Evolutionary conservation across 192 early-diverging fungal genomes (phyloP).

Genomic region (Thoreauomyces humboldtii): DNA sequence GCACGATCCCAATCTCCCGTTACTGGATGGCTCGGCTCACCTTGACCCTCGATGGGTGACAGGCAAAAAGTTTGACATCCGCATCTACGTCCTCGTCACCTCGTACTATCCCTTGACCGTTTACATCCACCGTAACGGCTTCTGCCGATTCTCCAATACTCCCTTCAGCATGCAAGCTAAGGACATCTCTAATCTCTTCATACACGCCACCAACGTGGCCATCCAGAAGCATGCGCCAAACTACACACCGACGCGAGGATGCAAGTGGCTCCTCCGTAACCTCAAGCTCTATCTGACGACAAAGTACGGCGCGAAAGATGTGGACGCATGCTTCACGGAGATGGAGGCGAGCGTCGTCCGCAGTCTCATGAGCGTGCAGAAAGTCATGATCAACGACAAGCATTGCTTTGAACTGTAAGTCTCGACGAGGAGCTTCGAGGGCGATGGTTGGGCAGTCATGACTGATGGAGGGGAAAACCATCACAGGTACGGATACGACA

Average conservation of each 20-base stretch:
- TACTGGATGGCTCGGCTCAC: neutral
- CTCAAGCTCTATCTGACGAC: conserved; percentile 51
- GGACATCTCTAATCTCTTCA: conserved; percentile 64
- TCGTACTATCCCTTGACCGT: conserved; percentile 60
- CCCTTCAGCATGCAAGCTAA: conserved; percentile 64
- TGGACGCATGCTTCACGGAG: conserved; percentile 55
- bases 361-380: conserved; percentile 57
- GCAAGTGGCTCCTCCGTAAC: conserved; percentile 63
- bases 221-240: conserved; percentile 63
- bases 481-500: conserved; percentile 62
- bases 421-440: no score
- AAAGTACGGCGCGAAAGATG: conserved; percentile 47
- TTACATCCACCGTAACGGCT: conserved; percentile 63
- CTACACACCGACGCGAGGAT: conserved; percentile 55
- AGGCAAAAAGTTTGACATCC: conserved; percentile 68
- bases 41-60: neutral
- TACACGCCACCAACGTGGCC: conserved; percentile 65
- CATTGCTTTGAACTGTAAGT: conserved; percentile 62
- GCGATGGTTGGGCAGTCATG: no score
- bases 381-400: conserved; percentile 71
- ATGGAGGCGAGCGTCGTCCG: conserved; percentile 62
- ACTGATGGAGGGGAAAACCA: no score
- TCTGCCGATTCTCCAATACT: conserved; percentile 61
- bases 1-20: neutral
- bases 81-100: conserved; percentile 58